These are phyloP conservation scores for Oropetium thomaeum DNA, from an alignment of 176 grass and related monocot genomes.

Conservation along the genomic window DNA sequence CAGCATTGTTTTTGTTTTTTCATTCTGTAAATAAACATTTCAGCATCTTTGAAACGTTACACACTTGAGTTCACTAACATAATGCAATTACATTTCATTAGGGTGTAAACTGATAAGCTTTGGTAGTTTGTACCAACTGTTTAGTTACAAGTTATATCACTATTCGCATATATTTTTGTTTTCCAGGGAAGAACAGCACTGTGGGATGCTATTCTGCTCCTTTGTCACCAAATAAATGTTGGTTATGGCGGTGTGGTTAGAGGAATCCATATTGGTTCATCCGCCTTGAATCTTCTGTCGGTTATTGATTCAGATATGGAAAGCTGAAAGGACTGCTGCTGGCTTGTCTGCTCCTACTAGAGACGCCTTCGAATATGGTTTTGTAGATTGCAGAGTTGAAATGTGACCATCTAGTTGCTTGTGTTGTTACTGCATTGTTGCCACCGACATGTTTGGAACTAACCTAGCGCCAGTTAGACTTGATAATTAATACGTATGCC, in stretches of 20 bases:
- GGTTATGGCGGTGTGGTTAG: conserved; percentile 79
- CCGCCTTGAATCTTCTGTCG: conserved; percentile 72
- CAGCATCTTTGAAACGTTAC: not conserved
- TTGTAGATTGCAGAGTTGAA: not conserved
- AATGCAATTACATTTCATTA: not conserved
- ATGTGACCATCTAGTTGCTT: not conserved
- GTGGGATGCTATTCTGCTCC: conserved; percentile 94
- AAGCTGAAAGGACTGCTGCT: conserved; percentile 33
- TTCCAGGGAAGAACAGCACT: conserved; percentile 93
- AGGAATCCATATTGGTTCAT: conserved; percentile 81
- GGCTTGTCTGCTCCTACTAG: not conserved
- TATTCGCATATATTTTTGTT: conserved; percentile 1
- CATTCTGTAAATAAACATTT: not conserved
- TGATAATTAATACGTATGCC: too few species aligned
- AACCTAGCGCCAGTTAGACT: conserved; percentile 17
- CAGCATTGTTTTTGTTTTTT: not conserved
- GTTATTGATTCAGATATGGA: conserved; percentile 67
- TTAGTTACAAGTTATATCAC: not conserved
- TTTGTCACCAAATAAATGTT: conserved; percentile 80
- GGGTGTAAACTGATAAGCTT: not conserved
- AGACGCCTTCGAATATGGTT: not conserved
- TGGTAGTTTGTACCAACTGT: not conserved
- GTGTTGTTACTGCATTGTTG: conserved; percentile 7
- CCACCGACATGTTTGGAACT: conserved; percentile 15
- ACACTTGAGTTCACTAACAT: not conserved